Evolutionary conservation across 2,329 filamentous ascomycete genomes (phyloP).

Genomic region (Pseudonectria foliicola): DNA sequence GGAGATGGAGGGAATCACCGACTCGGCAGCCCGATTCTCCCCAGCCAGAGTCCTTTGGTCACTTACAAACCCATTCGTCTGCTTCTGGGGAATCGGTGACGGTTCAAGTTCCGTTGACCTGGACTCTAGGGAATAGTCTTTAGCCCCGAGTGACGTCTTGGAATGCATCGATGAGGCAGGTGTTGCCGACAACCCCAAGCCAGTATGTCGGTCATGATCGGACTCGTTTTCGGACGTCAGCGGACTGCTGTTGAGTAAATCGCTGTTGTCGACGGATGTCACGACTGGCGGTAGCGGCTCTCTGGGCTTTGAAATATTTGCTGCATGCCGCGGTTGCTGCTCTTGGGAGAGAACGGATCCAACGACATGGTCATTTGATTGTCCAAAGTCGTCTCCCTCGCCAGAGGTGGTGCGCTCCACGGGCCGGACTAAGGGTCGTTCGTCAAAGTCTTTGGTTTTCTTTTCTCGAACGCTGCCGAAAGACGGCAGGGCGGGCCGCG

Average conservation of each 20-base stretch:
- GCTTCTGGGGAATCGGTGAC: too few relatives aligned
- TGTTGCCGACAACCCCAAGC: not conserved
- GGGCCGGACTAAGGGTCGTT: constrained; percentile 52
- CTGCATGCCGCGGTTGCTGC: constrained; percentile 42
- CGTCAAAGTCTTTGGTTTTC: constrained; percentile 45
- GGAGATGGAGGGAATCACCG: constrained; percentile 35
- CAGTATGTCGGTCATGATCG: constrained; percentile 2
- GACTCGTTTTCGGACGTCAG: constrained; percentile 27
- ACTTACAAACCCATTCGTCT: not conserved
- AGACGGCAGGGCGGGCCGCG: constrained; percentile 64
- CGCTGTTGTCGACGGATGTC: constrained; percentile 59
- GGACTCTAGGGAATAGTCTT: too few relatives aligned
- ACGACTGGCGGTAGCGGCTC: constrained; percentile 66
- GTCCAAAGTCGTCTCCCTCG: constrained; percentile 27
- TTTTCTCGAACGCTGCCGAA: constrained; percentile 68
- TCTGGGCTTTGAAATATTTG: constrained; percentile 50
- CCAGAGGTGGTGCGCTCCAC: constrained; percentile 30
- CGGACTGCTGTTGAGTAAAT: constrained; percentile 53
- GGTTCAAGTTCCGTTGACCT: too few relatives aligned
- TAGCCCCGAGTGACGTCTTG: too few relatives aligned
- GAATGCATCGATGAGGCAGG: not conserved
- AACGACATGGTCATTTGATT: constrained; percentile 54
- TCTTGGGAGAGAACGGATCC: constrained; percentile 51
- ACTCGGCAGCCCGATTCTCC: constrained; percentile 5
- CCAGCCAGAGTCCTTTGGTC: not conserved